Evolutionary conservation across 176 grass and related monocot species (phyloP).

Genomic region (Bolboschoenus planiculmis): DNA sequence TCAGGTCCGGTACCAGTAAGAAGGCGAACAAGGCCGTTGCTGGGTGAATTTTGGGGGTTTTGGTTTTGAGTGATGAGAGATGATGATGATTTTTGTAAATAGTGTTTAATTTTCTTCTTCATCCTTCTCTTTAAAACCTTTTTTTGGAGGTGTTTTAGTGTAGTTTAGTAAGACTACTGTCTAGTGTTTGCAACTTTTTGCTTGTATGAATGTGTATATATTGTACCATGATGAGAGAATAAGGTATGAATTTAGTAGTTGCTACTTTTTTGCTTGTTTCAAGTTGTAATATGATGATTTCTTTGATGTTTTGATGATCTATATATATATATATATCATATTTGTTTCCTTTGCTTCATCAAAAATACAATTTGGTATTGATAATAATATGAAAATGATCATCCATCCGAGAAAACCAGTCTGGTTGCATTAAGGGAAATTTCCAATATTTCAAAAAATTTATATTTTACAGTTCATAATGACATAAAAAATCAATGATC

Average conservation of each 20-base stretch:
- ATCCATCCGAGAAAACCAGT: no score
- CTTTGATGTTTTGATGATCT: neutral
- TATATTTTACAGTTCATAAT: no score
- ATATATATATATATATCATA: no score
- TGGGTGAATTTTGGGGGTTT: conserved; percentile 2
- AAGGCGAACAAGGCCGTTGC: conserved; percentile 57
- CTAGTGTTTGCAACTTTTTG: neutral
- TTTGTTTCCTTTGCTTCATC: neutral
- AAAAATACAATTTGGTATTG: neutral
- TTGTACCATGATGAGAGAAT: neutral
- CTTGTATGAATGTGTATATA: neutral
- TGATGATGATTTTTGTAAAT: conserved; percentile 21
- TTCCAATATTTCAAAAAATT: no score
- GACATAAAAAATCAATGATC: no score
- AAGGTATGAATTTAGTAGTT: neutral
- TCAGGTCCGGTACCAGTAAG: conserved; percentile 29
- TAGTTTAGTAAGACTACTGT: neutral
- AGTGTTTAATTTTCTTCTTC: neutral
- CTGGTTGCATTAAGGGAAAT: no score
- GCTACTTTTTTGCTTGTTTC: neutral
- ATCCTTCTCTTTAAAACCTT: neutral
- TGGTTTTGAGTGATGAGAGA: neutral
- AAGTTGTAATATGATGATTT: neutral
- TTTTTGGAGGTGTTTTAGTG: neutral
- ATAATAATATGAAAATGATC: no score